Evolutionary conservation across 805 yeast genomes (phyloP), one percentile per base, ranked within the genome.

Genomic region (Candida incommunis): DNA sequence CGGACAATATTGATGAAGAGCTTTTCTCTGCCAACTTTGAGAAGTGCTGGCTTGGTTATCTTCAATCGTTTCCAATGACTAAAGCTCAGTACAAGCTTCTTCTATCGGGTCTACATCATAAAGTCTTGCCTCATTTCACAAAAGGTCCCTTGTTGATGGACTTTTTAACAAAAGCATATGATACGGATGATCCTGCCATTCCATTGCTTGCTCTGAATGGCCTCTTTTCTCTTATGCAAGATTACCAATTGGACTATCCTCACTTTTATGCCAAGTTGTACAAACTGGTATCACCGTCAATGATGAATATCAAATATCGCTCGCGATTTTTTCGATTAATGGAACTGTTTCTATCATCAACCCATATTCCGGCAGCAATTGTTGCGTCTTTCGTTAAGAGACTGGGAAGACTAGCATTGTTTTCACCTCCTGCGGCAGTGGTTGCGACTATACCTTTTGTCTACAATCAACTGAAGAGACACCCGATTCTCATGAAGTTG

Each of bases 401-500:
- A 54, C 64, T 92, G 52, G 78, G 95, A 1, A 71, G 94, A 45
- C 67, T 88, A 41, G 69, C 90, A 1, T 59, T 90, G 41, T 69
- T 76, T 11, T 80, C 94, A 1, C 84, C 94, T 23, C 95, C 96
- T 2, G 74, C 94, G 1, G 96, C 96, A 2, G 77, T 84, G 34
- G 94, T 90, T 16, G 76, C 85, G 2, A 72, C 85, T 13, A 72
- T 90, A 20, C 97, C 98, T n/a, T 86, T 92, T 60, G 72, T 87
- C 11, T 90, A 90, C 66, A 90, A 90, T 61, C 71, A 87, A 50
- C 63, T 92, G 55, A 90, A 85, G 59, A 77, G 85, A 54, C 98
- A 92, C 63, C 96, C 96, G 40, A 77, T 88, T 3, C 88, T 96
- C 69, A 90, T 88, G 95, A 67, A 81, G 22, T 68, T 90, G 72